Conservation (phyloP, 257 asterid genomes). For the Fraxinus quadrangulata region DNA sequence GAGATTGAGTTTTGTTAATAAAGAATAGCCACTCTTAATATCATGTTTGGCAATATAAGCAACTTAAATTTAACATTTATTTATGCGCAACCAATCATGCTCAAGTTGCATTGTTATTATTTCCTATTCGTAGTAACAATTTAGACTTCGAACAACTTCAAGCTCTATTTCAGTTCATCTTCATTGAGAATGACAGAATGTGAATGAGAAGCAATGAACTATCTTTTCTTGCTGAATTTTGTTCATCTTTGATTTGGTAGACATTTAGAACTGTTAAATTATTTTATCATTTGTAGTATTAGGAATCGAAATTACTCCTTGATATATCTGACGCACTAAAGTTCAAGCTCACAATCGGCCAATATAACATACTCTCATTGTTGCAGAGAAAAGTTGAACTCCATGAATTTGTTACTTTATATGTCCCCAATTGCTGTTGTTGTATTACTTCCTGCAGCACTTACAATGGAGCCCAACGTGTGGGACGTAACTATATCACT, state of each 20-base stretch:
- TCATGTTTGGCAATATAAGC: no score
- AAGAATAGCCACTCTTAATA: neutral
- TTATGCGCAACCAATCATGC: neutral
- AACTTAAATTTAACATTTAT: neutral
- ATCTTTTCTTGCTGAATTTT: neutral
- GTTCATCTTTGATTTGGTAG: neutral
- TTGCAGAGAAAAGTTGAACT: constrained; percentile 91
- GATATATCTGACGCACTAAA: neutral
- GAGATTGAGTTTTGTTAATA: neutral
- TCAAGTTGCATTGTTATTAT: neutral
- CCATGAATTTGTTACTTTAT: constrained; percentile 93
- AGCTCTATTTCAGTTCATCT: neutral
- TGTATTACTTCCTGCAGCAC: constrained; percentile 75
- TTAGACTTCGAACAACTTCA: neutral
- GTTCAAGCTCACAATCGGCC: neutral
- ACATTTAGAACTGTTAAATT: neutral
- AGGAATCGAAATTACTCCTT: neutral
- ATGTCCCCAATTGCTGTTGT: constrained; percentile 91
- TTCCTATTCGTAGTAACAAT: neutral
- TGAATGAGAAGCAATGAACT: constrained; percentile 11
- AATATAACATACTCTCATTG: neutral
- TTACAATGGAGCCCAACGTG: constrained; percentile 84
- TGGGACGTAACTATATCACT: constrained; percentile 54
- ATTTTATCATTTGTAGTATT: neutral
- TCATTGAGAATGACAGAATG: neutral